Base-by-base conservation (phyloP, 2,329 filamentous ascomycete genomes). In the Stromatinia cepivora region DNA sequence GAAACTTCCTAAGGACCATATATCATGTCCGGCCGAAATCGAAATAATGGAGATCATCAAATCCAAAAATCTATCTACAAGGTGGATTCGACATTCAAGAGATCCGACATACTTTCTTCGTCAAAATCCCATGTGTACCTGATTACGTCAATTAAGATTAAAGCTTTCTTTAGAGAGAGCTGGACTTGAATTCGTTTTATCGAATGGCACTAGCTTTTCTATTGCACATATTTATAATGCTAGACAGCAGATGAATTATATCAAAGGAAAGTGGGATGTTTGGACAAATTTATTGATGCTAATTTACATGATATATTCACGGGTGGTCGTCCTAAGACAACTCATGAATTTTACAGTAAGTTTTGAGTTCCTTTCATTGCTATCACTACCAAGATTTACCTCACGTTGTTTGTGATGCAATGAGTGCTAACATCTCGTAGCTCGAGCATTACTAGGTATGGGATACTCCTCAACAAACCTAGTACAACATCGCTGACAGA, bases 131-230 rank as follows among this genome's bases (percentile, higher is more conserved):
- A 15, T 56, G 6, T 34, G 17, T 36, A 56, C 53, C 7, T 28
- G 17, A 22, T 10, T 56, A 34, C 53, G 8, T 34, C 34, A 28
- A 3, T 56, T 56, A 28, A 34, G 31, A 34, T 17, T 56, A 10
- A 56, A 56, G 9, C 53, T 56, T 36, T 56, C 53, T 56, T 56
- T 34, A 34, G 53, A 56, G 34, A 3, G 53, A 56, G 53, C 53
- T 36, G 53, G 53, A 22, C 53, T 56, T 56, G 53, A 36, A 36
- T 56, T 56, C 20, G 53, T 56, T 56, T 17, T 56, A 56, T 56
- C 53, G 7, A 56, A 56, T 22, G 53, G 53, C 2, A 56, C 53
- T 11, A 56, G 53, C 17, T 56, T 56, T 56, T 56, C 53, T 56
- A 34, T 56, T 22, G 28, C 53, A 10, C 53, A 56, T 22, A 34